Evolutionary conservation across 768 basidiomycete species (phyloP).

Genomic region (Collybia mongolica): DNA sequence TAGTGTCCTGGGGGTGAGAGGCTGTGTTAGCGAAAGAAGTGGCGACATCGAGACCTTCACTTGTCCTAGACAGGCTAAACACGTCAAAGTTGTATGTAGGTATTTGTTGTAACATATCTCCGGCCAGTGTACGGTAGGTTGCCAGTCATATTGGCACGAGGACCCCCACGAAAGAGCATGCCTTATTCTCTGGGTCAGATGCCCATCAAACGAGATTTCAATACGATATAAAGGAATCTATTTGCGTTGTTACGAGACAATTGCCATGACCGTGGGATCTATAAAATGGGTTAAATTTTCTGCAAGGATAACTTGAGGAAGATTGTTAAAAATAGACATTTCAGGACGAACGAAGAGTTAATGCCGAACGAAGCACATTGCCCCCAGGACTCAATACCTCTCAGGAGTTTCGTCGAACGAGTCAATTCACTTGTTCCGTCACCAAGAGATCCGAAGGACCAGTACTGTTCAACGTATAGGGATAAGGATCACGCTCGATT

Average conservation of each 20-base stretch:
- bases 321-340: not conserved
- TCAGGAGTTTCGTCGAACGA: slow-evolving; percentile 15
- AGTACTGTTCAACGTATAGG: slow-evolving; percentile 9
- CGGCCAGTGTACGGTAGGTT: no score
- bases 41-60: slow-evolving; percentile 8
- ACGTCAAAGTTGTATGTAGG: not conserved
- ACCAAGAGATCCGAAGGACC: slow-evolving; percentile 15
- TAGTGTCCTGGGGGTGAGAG: slow-evolving; percentile 37
- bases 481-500: not conserved
- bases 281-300: slow-evolving; percentile 12
- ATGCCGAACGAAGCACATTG: slow-evolving; percentile 18
- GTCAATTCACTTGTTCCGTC: slow-evolving; percentile 16
- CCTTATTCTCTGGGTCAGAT: no score
- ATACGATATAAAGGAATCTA: no score
- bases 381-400: slow-evolving; percentile 16
- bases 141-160: no score
- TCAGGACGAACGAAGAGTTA: slow-evolving; percentile 14
- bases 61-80: slow-evolving; percentile 5
- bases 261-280: no score
- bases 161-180: no score
- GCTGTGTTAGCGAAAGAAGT: slow-evolving; percentile 31
- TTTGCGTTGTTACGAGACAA: no score
- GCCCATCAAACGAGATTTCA: slow-evolving; percentile 11
- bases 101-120: no score
- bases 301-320: slow-evolving; percentile 1